Evolutionary conservation across 345 rosid species (phyloP).

Genomic region (Sapria himalayana): DNA sequence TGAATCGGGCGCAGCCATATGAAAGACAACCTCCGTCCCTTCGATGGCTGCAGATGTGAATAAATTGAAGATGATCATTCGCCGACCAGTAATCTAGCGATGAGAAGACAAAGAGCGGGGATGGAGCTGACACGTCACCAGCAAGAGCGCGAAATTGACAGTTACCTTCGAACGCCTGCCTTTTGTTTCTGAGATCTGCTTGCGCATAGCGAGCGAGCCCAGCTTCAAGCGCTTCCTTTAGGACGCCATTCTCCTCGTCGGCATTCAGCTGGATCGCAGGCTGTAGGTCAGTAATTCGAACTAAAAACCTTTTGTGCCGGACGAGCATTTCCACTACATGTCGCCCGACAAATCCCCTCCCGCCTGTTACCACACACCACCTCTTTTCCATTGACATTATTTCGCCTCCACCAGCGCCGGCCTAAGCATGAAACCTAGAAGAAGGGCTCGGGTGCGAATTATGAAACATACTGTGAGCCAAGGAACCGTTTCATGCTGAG

Average conservation of each 20-base stretch:
- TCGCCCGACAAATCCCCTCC: constrained; percentile 78
- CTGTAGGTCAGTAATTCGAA: constrained; percentile 62
- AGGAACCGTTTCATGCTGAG: too few species aligned
- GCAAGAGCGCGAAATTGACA: background rate
- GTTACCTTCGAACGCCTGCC: constrained; percentile 56
- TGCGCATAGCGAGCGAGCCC: constrained; percentile 40
- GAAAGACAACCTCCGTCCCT: constrained; percentile 77
- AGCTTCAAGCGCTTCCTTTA: constrained; percentile 49
- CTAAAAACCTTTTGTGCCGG: constrained; percentile 22
- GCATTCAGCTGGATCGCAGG: constrained; percentile 26
- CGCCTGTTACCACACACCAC: constrained; percentile 85
- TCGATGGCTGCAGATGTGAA: constrained; percentile 26
- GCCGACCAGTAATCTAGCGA: background rate
- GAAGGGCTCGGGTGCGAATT: too few species aligned
- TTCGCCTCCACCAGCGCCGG: too few species aligned
- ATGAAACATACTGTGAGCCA: too few species aligned
- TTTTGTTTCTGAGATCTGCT: constrained; percentile 54
- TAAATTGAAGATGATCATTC: background rate
- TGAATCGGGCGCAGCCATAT: constrained; percentile 96
- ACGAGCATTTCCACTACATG: constrained; percentile 78
- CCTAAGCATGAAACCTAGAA: too few species aligned
- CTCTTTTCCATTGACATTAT: constrained; percentile 19
- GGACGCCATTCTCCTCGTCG: constrained; percentile 38
- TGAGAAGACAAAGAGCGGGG: background rate
- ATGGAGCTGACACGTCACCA: too few species aligned